Base-by-base conservation (phyloP, 129 eudicot genomes). In the Lactuca saligna region DNA sequence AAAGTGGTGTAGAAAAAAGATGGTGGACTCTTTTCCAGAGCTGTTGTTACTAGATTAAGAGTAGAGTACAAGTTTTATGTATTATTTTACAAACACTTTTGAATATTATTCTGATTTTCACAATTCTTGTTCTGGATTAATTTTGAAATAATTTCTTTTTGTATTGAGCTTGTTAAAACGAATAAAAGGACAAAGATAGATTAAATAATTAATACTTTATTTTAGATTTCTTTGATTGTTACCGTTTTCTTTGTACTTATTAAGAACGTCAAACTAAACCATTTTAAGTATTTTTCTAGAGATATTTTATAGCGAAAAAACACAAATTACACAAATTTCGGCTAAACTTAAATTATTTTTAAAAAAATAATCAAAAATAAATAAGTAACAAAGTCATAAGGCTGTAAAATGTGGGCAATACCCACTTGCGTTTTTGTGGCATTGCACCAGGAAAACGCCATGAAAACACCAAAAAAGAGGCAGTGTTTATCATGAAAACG, bases 11-110 rank as follows among this genome's bases (percentile, higher is more conserved):
- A 17, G 72, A 16, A 6, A 65, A 71, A 48, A 64, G 78, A 64
- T 54, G 71, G 71, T 53, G 70, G 77, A 37, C 7, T 73, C 33
- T 33, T 51, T 41, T 54, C 42, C 78, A 53, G 62, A 29, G n/a
- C 12, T 50, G 29, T 6, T 15, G 50, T 44, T 12, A 3, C 14
- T 3, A 32, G 2, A 33, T 15, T n/a, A 34, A 32, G 13, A n/a
- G 63, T n/a, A 37, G 12, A 0, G 78, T 73, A 73, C 70, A 73
- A 5, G 5, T 41, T 7, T 63, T 73, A 0, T 0, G 17, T 63
- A 64, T 8, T 32, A 8, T 3, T 14, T 15, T 63, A 73, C 63
- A 15, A 4, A 9, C 54, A 14, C 3, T 38, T 35, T 3, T 3
- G 0, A 4, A 48, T 31, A 3, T 54, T 17, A 1, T 31, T 8